Conservation (phyloP, 2,329 filamentous ascomycete genomes). For the Orbilia javanica region DNA sequence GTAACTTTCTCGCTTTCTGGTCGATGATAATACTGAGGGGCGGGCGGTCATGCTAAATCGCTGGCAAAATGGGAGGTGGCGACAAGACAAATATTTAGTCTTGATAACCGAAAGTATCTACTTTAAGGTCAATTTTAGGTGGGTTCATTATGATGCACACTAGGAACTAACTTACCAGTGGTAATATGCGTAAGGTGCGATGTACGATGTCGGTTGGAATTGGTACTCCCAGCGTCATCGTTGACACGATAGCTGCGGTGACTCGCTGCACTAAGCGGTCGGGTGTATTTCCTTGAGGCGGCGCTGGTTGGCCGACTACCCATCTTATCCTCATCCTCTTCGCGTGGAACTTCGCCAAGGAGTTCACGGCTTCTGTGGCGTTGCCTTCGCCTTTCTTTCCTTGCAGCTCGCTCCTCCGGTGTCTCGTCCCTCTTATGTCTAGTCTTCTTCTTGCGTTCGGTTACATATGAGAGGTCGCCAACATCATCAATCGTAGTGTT, state of each 20-base stretch:
- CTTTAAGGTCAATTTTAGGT: conserved; percentile 24
- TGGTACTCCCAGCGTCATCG: conserved; percentile 42
- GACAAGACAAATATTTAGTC: conserved; percentile 30
- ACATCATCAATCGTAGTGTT: conserved; percentile 24
- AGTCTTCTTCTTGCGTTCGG: conserved; percentile 52
- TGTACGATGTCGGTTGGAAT: conserved; percentile 48
- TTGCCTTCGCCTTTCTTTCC: conserved; percentile 42
- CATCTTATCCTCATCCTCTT: conserved; percentile 50
- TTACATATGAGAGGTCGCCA: conserved; percentile 42
- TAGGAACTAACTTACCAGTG: conserved; percentile 38
- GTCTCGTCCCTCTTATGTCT: conserved; percentile 55
- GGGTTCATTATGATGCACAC: neutral
- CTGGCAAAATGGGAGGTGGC: conserved; percentile 3
- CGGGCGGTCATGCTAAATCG: conserved; percentile 4
- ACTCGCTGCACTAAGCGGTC: conserved; percentile 53
- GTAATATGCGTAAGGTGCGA: conserved; percentile 58
- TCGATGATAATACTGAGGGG: conserved; percentile 27
- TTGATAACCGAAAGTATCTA: conserved; percentile 58
- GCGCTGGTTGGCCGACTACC: conserved; percentile 48
- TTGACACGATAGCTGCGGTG: conserved; percentile 51
- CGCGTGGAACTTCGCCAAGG: conserved; percentile 49
- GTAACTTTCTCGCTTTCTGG: neutral
- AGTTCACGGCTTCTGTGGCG: conserved; percentile 44
- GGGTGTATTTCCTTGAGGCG: conserved; percentile 48
- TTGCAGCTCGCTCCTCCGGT: conserved; percentile 32